A percentile compares a stretch with the other conserved stretches of the same genome.
These are phyloP conservation scores for Terana coerulea DNA, from an alignment of 768 basidiomycete genomes.

Conservation along the genomic window DNA sequence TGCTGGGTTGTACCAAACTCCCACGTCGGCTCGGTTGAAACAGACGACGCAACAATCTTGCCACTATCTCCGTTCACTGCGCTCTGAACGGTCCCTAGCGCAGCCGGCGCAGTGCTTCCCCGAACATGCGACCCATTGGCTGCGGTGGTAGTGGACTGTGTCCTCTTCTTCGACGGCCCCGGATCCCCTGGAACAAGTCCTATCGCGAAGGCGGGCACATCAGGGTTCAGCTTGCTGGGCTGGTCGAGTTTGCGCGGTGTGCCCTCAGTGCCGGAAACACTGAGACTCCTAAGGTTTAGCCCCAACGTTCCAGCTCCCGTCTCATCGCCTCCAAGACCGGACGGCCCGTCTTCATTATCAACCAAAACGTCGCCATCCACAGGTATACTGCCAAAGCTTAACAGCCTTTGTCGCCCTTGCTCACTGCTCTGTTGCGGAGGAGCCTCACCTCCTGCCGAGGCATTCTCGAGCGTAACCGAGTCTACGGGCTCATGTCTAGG, in stretches of 20 bases:
- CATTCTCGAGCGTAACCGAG: too few relatives aligned
- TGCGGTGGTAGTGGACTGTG: not conserved
- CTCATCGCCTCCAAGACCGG: not conserved
- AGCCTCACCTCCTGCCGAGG: too few relatives aligned
- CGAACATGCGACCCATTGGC: not conserved
- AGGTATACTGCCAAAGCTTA: constrained; percentile 53
- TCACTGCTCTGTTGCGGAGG: too few relatives aligned
- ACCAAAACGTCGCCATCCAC: constrained; percentile 23
- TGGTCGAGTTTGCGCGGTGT: not conserved
- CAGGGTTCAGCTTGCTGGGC: not conserved
- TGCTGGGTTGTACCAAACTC: constrained; percentile 50
- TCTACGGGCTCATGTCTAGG: not conserved
- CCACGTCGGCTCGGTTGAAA: constrained; percentile 37
- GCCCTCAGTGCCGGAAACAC: not conserved
- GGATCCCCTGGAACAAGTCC: not conserved
- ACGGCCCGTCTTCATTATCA: constrained; percentile 8
- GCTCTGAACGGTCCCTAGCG: constrained; percentile 5
- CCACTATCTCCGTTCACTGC: constrained; percentile 30
- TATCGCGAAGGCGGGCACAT: not conserved
- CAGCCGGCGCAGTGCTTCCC: constrained; percentile 2
- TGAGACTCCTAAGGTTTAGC: not conserved
- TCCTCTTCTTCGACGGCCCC: not conserved
- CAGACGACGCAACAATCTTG: constrained; percentile 11
- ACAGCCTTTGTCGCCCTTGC: constrained; percentile 23
- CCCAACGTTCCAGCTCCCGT: not conserved